A percentile compares a stretch with the other conserved stretches of the same genome.
Evolutionary conservation across 352 stramenopile species (phyloP).

Genomic region (Phytophthora quininea): DNA sequence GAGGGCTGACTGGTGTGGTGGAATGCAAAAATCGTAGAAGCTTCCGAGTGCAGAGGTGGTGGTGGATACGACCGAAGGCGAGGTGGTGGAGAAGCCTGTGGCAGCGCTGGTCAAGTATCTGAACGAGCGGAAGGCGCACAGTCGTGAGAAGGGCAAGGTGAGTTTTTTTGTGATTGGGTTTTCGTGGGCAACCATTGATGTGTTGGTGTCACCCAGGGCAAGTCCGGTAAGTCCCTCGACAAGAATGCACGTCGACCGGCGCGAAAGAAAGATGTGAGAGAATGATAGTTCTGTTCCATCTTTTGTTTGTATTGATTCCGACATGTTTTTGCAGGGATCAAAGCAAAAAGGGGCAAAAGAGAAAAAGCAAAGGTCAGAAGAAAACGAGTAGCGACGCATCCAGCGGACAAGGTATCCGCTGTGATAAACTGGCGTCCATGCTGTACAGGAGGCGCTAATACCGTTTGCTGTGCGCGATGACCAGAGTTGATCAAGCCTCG

Average conservation of each 20-base stretch:
- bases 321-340: conserved; percentile 14
- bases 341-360: conserved; percentile 48
- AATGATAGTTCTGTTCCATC: background rate
- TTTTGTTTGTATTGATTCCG: no score
- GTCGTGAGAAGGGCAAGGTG: conserved; percentile 74
- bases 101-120: conserved; percentile 83
- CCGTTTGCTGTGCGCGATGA: no score
- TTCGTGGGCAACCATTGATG: conserved; percentile 10
- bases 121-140: conserved; percentile 73
- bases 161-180: conserved; percentile 14
- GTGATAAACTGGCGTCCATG: background rate
- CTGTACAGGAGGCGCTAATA: no score
- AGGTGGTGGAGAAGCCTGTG: conserved; percentile 68
- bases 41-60: conserved; percentile 68
- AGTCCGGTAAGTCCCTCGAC: conserved; percentile 40
- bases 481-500: conserved; percentile 50
- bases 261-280: conserved; percentile 55
- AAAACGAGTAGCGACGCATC: conserved; percentile 26
- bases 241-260: conserved; percentile 46
- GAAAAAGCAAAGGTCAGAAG: conserved; percentile 49
- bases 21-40: conserved; percentile 44
- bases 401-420: conserved; percentile 24
- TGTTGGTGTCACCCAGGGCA: conserved; percentile 36
- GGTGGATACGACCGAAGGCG: conserved; percentile 56
- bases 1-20: conserved; percentile 1